These are phyloP conservation scores for Glycine latifolia DNA, from an alignment of 306 rosid species.

Conservation along the genomic window DNA sequence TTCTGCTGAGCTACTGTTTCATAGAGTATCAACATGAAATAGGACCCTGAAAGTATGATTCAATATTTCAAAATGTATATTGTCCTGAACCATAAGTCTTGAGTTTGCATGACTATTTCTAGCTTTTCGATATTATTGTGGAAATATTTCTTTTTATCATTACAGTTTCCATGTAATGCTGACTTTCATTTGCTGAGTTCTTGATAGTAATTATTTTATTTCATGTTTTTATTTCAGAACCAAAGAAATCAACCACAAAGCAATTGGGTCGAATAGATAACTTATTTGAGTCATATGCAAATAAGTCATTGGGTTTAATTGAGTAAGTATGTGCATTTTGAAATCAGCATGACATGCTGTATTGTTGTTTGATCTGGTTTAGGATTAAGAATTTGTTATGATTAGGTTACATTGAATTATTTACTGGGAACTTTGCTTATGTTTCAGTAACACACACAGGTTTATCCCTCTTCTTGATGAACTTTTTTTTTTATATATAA, in stretches of 20 bases:
- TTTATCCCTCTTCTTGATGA: not conserved
- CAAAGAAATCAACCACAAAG: slow-evolving; percentile 59
- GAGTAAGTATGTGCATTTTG: slow-evolving; percentile 62
- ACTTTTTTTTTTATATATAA: not conserved
- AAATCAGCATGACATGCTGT: slow-evolving; percentile 27
- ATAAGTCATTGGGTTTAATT: slow-evolving; percentile 57
- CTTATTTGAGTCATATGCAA: slow-evolving; percentile 58
- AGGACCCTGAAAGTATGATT: not conserved
- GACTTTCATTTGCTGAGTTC: slow-evolving; percentile 19
- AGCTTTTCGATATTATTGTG: not conserved
- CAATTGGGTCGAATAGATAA: slow-evolving; percentile 52
- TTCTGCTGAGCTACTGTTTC: too few species aligned
- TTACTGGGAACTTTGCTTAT: slow-evolving; percentile 1
- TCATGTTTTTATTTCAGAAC: slow-evolving; percentile 47
- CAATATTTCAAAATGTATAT: not conserved
- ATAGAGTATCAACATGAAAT: too few species aligned
- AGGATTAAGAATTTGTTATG: not conserved
- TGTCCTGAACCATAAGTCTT: slow-evolving; percentile 25
- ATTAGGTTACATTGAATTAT: not conserved
- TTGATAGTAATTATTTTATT: slow-evolving; percentile 34
- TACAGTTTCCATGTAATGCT: slow-evolving; percentile 4
- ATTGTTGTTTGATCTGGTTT: slow-evolving; percentile 24
- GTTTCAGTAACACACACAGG: not conserved
- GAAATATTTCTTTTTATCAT: not conserved
- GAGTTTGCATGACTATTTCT: slow-evolving; percentile 17